Percentiles rank a stretch among this genome's conserved stretches.
phyloP scores from a whole-genome alignment of 768 basidiomycete genomes.

The Guyanaporus albipodus region DNA sequence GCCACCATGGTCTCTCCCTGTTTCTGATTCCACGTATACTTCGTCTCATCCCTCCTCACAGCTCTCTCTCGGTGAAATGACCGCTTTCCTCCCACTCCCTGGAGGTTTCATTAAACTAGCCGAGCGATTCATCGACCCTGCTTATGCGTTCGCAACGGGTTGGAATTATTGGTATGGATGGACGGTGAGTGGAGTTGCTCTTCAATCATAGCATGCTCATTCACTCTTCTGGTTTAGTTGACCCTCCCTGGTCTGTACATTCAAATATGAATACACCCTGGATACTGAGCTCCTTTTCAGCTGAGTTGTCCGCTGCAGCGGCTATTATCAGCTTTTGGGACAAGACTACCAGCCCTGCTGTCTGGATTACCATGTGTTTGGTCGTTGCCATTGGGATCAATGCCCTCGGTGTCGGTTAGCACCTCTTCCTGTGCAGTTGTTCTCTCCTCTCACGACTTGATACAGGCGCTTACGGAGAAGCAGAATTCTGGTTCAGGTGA shows the following conservation, averaged over 20 bases:
- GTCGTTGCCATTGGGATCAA: slow-evolving; percentile 49
- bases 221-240: slow-evolving; percentile 7
- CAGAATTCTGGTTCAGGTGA: slow-evolving; percentile 47
- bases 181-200: slow-evolving; percentile 13
- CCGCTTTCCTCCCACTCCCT: slow-evolving; percentile 40
- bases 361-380: slow-evolving; percentile 52
- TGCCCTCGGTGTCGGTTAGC: slow-evolving; percentile 36
- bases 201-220: slow-evolving; percentile 2
- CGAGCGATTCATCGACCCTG: slow-evolving; percentile 45
- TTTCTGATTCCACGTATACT: background rate
- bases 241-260: slow-evolving; percentile 24
- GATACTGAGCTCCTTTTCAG: slow-evolving; percentile 20
- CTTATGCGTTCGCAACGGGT: slow-evolving; percentile 41
- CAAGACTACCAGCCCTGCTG: slow-evolving; percentile 37
- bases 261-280: background rate
- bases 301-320: slow-evolving; percentile 49
- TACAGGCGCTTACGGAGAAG: slow-evolving; percentile 41
- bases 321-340: slow-evolving; percentile 50
- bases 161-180: slow-evolving; percentile 43
- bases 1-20: slow-evolving; percentile 32
- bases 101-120: slow-evolving; percentile 46
- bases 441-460: background rate
- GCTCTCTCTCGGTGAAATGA: slow-evolving; percentile 43
- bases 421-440: rapidly evolving
- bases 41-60: slow-evolving; percentile 7